Evolutionary conservation across 257 asterid genomes (phyloP), one percentile per base, ranked within the genome.

Genomic region (Solanum arcanum): DNA sequence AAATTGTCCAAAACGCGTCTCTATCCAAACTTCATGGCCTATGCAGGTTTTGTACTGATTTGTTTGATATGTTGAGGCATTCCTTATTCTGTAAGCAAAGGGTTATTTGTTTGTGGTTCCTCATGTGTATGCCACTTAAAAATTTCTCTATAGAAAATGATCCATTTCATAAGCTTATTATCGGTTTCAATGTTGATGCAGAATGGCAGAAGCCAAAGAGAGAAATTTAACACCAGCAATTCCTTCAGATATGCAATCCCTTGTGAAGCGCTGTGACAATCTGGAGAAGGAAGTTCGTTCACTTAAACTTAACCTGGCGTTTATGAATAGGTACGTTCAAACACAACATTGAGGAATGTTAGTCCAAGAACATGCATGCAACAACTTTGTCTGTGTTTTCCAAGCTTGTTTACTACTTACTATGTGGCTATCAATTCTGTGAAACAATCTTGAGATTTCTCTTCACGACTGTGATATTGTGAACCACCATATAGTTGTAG

Each of bases 131-230:
- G 20, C 31, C 56, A 21, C 33, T 74, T 35, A 18, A 72, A 37
- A 75, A 6, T 12, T 75, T 75, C 59, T 41, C 56, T 33, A 75
- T 75, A 41, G 6, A 41, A 6, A 41, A 75, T 75, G 56, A 41
- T 41, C 0, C 20, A 69, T 62, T 76, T 46, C 86, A 47, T 41
- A 73, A 46, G 15, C 78, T 78, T 66, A 29, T 78, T 66, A 29
- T 72, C 27, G 33, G 13, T 80, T 44, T 41, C 88, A 9, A 86
- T 83, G 0, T 21, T 25, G 56, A 82, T 91, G 89, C 87, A 95
- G 98, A 90, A 96, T 95, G 98, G 98, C 98, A 23, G 98, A 94
- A 95, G 99, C 98, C 23, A 96, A 95, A 91, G 99, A 93, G 92
- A 95, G 92, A 88, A 95, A 94, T 76, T 90, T 91, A 68, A 91